phyloP scores from a whole-genome alignment of 176 grass and related monocot species.

The Carex pumila region DNA sequence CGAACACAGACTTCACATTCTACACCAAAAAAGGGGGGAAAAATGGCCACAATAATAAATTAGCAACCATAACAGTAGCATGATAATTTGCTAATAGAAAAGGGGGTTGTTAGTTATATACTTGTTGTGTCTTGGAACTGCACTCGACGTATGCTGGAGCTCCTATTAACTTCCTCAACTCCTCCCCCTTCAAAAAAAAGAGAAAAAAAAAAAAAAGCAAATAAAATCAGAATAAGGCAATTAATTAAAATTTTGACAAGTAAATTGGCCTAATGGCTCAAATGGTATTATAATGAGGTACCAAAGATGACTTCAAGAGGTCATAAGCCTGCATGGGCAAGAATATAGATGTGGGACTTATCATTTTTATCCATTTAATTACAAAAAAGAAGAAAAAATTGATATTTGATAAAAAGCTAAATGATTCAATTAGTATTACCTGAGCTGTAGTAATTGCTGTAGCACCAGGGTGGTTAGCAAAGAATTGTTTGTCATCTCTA shows the following conservation, averaged over 20 bases:
- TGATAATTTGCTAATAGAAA: neutral
- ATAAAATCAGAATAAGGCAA: neutral
- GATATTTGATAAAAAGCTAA: neutral
- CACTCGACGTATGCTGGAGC: conserved; percentile 64
- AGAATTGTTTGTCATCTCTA: conserved; percentile 39
- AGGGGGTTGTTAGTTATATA: conserved; percentile 3
- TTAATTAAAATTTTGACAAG: neutral
- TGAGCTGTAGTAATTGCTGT: conserved; percentile 33
- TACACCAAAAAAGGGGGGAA: neutral
- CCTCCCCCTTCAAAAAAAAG: conserved; percentile 47
- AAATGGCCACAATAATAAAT: conserved; percentile 1
- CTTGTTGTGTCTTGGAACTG: conserved; percentile 78
- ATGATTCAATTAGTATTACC: neutral
- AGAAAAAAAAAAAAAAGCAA: neutral
- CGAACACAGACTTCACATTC: conserved; percentile 73
- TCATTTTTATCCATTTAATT: neutral
- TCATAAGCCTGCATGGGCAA: neutral
- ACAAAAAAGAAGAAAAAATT: neutral
- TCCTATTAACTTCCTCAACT: conserved; percentile 61
- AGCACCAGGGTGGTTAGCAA: conserved; percentile 34
- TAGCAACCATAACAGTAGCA: conserved; percentile 1
- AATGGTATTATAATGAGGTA: neutral
- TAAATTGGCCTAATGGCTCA: neutral
- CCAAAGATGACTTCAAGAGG: neutral
- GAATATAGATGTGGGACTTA: neutral